phyloP scores from a whole-genome alignment of 2,329 filamentous ascomycete species.

The Metarhizium robertsii region DNA sequence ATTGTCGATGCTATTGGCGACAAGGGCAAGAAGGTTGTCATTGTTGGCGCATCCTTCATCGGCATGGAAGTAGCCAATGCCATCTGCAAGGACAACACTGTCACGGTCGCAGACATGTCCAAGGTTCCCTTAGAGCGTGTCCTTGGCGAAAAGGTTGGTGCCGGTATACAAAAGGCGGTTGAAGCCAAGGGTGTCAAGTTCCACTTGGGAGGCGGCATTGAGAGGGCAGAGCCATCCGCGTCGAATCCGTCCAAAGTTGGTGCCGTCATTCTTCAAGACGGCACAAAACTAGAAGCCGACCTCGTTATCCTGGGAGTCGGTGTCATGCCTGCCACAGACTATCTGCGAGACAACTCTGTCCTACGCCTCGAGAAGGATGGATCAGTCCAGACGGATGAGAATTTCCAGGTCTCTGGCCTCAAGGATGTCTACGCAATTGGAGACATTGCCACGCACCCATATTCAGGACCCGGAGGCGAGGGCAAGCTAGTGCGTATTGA shows the following conservation, averaged over 20 bases:
- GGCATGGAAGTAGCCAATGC: conserved; percentile 96
- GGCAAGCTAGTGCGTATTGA: conserved; percentile 75
- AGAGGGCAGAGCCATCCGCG: conserved; percentile 66
- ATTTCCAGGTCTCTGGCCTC: conserved; percentile 66
- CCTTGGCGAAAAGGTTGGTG: conserved; percentile 72
- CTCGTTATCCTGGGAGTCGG: conserved; percentile 88
- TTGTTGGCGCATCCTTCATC: conserved; percentile 92
- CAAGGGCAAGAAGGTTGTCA: conserved; percentile 81
- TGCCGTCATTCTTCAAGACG: conserved; percentile 74
- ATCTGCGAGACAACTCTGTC: conserved; percentile 61
- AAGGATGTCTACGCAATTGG: conserved; percentile 86
- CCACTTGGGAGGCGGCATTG: conserved; percentile 69
- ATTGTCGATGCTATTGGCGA: conserved; percentile 75
- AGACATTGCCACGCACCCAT: conserved; percentile 92
- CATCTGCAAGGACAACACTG: conserved; percentile 66
- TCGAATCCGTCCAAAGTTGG: conserved; percentile 66
- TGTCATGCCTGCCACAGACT: conserved; percentile 77
- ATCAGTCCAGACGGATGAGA: conserved; percentile 72
- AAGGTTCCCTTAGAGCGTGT: conserved; percentile 75
- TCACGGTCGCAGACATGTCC: conserved; percentile 86
- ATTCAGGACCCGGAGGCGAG: conserved; percentile 77
- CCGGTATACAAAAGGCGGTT: conserved; percentile 66
- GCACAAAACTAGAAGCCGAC: conserved; percentile 75
- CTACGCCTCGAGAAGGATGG: conserved; percentile 72
- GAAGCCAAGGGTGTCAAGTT: conserved; percentile 89